Evolutionary conservation across 73 alveolate species (phyloP), one percentile per base, ranked within the genome.

Genomic region (Paramecium pentaurelia): DNA sequence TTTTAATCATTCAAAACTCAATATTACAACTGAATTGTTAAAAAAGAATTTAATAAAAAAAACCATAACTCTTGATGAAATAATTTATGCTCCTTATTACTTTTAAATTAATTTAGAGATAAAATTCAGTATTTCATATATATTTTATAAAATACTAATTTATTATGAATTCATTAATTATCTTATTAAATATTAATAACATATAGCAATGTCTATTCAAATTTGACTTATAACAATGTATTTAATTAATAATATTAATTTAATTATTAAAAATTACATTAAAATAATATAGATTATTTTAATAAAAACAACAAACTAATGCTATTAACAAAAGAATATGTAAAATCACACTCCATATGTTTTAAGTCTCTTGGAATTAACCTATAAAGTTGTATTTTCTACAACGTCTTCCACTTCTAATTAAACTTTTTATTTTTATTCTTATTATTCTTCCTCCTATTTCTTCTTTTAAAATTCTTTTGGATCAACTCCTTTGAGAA

Each of bases 321-420:
- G 18, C 22, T 49, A 49, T 49, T 49, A 49, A 49, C 60, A 49
- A 49, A 49, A 49, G 60, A 49, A 49, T 49, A 49, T 49, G 60
- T 3, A 49, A 71, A 32, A 9, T 71, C 86, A 71, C 49, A 71
- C 58, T 71, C 86, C 89, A 77, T 77, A 77, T n/a, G 89, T 22
- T 40, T 77, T 77, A 34, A 77, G 40, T 77, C 89, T 77, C 42
- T 37, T 40, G 6, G 89, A 34, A 40, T 77, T 42, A 9, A 77
- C 71, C 6, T 77, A 27, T 8, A 77, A 28, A 10, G 89, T 77
- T 27, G 40, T 77, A 77, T 77, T 77, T 77, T 77, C 64, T 18
- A 77, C 89, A 1, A 18, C 40, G 22, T 77, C 89, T 38, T 77
- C 89, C 20, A 77, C 71, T 42, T 77, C 89, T 8, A 77, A 42